Evolutionary conservation across 2,329 filamentous ascomycete species (phyloP).

Genomic region (Exophiala dermatitidis): DNA sequence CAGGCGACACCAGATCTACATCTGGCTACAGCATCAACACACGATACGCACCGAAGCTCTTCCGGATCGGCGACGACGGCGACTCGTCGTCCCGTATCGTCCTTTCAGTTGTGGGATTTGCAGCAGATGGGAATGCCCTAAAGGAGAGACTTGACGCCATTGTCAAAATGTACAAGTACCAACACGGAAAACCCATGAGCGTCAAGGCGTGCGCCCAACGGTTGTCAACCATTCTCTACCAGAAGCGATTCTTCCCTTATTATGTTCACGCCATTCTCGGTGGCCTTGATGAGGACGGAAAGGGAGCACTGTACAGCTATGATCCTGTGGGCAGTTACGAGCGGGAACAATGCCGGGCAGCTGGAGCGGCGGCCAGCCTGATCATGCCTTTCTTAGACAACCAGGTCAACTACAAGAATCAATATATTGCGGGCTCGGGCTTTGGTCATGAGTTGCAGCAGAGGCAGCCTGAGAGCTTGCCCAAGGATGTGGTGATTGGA

Average conservation of each 20-base stretch:
- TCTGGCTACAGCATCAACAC: slow-evolving; percentile 99
- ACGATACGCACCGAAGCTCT: slow-evolving; percentile 88
- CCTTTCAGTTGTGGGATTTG: slow-evolving; percentile 90
- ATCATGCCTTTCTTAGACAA: slow-evolving; percentile 99
- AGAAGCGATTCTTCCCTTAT: slow-evolving; percentile 98
- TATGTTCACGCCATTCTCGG: slow-evolving; percentile 93
- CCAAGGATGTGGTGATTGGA: slow-evolving; percentile 62
- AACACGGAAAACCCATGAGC: slow-evolving; percentile 92
- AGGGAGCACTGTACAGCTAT: slow-evolving; percentile 92
- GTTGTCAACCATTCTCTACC: slow-evolving; percentile 89
- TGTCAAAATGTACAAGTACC: slow-evolving; percentile 98
- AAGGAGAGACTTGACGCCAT: slow-evolving; percentile 89
- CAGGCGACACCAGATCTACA: slow-evolving; percentile 92
- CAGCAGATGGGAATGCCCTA: slow-evolving; percentile 86
- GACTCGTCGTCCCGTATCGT: slow-evolving; percentile 79
- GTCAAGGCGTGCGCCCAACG: slow-evolving; percentile 92
- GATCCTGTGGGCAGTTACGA: slow-evolving; percentile 98
- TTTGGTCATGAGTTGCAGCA: slow-evolving; percentile 72
- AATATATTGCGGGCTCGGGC: slow-evolving; percentile 82
- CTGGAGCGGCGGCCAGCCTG: slow-evolving; percentile 81
- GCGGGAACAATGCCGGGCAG: slow-evolving; percentile 89
- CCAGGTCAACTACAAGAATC: slow-evolving; percentile 99
- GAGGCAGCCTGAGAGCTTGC: slow-evolving; percentile 54
- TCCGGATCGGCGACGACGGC: slow-evolving; percentile 81
- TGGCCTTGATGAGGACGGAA: slow-evolving; percentile 88